Conservation (phyloP, 2,329 filamentous ascomycete species). For the Aspergillus sp. region DNA sequence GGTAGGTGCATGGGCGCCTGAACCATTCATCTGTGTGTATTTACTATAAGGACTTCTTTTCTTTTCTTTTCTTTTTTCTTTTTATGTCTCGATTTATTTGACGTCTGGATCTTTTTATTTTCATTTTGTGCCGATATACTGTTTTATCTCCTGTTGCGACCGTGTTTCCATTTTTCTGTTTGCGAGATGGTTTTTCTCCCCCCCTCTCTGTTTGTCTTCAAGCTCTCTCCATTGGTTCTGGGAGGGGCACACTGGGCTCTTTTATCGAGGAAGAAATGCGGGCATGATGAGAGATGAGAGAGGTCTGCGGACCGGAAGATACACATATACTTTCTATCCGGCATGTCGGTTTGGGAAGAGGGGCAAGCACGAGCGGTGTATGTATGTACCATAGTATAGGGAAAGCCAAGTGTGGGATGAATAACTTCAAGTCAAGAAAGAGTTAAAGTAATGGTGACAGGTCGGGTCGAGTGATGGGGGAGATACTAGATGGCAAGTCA, state of each 20-base stretch:
- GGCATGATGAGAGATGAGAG: conserved; percentile 1
- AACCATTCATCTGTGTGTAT: conserved; percentile 31
- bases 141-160: conserved; percentile 14
- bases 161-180: not conserved
- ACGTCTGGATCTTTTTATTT: not conserved
- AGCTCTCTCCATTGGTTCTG: not conserved
- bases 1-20: conserved; percentile 17
- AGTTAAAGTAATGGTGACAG: not conserved
- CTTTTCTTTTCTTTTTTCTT: conserved; percentile 1
- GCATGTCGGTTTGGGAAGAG: not conserved
- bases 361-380: conserved; percentile 2
- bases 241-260: conserved; percentile 19
- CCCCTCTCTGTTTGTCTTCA: conserved; percentile 1
- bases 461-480: not conserved
- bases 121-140: conserved; percentile 23
- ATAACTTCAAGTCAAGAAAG: not conserved
- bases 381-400: conserved; percentile 20
- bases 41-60: conserved; percentile 22
- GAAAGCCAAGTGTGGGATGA: not conserved
- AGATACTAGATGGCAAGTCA: not conserved
- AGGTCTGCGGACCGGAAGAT: not conserved
- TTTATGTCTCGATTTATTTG: not conserved
- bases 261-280: conserved; percentile 11
- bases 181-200: conserved; percentile 2
- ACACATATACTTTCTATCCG: not conserved